Evolutionary conservation across 768 basidiomycete genomes (phyloP), one percentile per base, ranked within the genome.

Genomic region (Termitomyces sp.): DNA sequence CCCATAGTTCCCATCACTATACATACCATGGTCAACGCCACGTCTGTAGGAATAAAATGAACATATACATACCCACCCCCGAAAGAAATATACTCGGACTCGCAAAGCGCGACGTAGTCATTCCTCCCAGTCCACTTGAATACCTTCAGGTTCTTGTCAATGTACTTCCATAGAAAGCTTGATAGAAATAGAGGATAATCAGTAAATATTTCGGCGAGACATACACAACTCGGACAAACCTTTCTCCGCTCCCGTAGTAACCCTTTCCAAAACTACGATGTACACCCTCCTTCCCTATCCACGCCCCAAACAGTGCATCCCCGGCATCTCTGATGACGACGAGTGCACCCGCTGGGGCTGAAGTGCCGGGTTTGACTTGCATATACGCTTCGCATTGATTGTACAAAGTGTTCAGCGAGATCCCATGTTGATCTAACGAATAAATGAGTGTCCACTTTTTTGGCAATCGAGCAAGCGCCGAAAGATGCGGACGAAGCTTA

Each of bases 371-470:
- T 12, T 64, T 66, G 0, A 71, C 60, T n/a, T 69, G 62, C 25
- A 70, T 65, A 4, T 63, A 67, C 1, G 73, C 65, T 48, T 81
- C 82, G 50, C 86, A 89, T 1, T 79, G 79, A 2, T 78, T 63
- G 67, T 97, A 98, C 5, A 98, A 79, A 1, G 96, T 97, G 42
- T 88, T 85, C 13, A 98, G 76, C 12, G 93, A 95, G 42, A 95
- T 94, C 0, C 96, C 96, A 61, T 98, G 90, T 63, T 97, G 94
- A 64, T 98, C 96, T 16, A 97, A 78, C 15, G 92, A 94, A 72
- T 95, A 94, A 5, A 94, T 70, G 0, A 95, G 79, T 0, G 80
- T 79, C 94, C 94, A 96, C 27, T 76, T 72, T 7, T 77, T 74
- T 0, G 86, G 78, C 16, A 95, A 80, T 4, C 88, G 85, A 1